Base-by-base conservation (phyloP, 2,329 filamentous ascomycete genomes). In the Colletotrichum tamarilloi region DNA sequence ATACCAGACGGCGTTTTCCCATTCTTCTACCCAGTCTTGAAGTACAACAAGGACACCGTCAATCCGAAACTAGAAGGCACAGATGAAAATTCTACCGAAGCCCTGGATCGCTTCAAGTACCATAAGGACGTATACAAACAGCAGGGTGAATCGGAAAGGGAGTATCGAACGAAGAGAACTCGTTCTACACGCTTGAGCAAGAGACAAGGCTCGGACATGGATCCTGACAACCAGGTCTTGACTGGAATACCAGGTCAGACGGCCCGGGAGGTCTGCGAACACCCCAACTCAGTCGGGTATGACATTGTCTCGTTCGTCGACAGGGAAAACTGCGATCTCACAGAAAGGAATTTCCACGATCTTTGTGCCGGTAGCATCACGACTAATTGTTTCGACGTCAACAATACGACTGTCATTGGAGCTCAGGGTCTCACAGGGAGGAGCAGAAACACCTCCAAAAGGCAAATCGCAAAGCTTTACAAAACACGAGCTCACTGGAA, bases 11-110 rank as follows among this genome's bases (percentile, higher is more conserved):
- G 74, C 22, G 60, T 63, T 30, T 75, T 79, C 26, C 78, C 77
- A 19, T 75, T 78, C 49, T 80, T 79, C 73, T 67, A 78, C 28
- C 78, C 78, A 16, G 68, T 71, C 1, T 71, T 80, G 52, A 64
- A 79, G n/a, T 79, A 80, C 64, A 66, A 75, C 9, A 64, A 52
- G 1, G 63, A 79, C 55, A 22, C 56, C n/a, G 9, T 58, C 28
- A 68, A 74, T 1, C 26, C 35, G 4, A 65, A 56, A 11, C 65
- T 53, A 9, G 56, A 75, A 9, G 75, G 75, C 4, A 49, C 59
- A 1, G 71, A 76, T n/a, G 60, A 75, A 55, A n/a, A 72, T 3
- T 69, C 75, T 1, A 73, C 75, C 28, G 63, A 65, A 26, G 75
- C 76, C 32, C 68, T 76, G 16, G 73, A 76, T 58, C 63, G 71